These are phyloP conservation scores for Fusarium kyushuense DNA, from an alignment of 2,329 filamentous ascomycete genomes.

Conservation along the genomic window DNA sequence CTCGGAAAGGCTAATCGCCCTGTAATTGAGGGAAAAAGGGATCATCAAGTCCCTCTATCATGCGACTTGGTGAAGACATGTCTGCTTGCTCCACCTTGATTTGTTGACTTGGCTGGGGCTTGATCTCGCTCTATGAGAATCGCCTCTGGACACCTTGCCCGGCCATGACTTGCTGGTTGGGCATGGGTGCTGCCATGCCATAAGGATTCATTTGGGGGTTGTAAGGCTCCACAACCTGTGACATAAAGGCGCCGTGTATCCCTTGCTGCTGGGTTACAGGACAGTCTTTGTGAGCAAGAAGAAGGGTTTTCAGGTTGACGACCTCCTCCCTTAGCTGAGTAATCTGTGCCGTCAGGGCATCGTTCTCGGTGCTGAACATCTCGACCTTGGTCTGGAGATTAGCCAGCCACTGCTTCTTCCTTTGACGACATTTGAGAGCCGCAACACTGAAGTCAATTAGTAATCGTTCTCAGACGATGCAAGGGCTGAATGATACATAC, in stretches of 20 bases:
- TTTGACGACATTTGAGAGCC: slow-evolving; percentile 94
- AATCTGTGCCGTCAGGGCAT: slow-evolving; percentile 85
- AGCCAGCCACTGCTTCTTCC: slow-evolving; percentile 98
- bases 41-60: slow-evolving; percentile 33
- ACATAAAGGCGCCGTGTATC: slow-evolving; percentile 69
- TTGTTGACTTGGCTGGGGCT: slow-evolving; percentile 16
- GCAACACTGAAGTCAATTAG: slow-evolving; percentile 75
- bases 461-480: not conserved
- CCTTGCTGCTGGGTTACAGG: slow-evolving; percentile 88
- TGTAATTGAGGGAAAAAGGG: slow-evolving; percentile 42
- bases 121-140: slow-evolving; percentile 62
- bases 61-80: slow-evolving; percentile 14
- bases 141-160: slow-evolving; percentile 67
- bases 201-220: slow-evolving; percentile 70
- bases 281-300: slow-evolving; percentile 96
- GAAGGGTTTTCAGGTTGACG: slow-evolving; percentile 90
- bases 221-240: slow-evolving; percentile 66
- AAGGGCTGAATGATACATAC: slow-evolving; percentile 64
- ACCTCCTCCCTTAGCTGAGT: slow-evolving; percentile 90
- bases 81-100: slow-evolving; percentile 17
- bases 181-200: slow-evolving; percentile 66
- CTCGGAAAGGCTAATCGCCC: slow-evolving; percentile 13
- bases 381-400: slow-evolving; percentile 97
- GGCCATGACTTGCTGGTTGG: slow-evolving; percentile 66
- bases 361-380: slow-evolving; percentile 91